Conservation (phyloP, 2,329 filamentous ascomycete genomes). For the Pseudogymnoascus sp. region DNA sequence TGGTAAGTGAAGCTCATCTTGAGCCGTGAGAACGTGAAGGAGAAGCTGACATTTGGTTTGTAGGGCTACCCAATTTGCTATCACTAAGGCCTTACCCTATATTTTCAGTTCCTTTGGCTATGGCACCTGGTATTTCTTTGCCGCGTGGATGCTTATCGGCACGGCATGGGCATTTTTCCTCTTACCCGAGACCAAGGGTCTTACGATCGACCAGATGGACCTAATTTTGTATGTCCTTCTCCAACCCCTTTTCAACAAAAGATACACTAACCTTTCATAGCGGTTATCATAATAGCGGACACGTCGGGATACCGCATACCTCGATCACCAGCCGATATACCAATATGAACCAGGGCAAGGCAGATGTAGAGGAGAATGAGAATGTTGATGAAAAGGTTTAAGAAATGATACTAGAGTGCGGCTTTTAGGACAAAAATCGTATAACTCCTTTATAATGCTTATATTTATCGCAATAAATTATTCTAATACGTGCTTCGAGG, state of each 20-base stretch:
- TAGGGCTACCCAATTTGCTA: conserved; percentile 35
- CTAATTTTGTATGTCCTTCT: conserved; percentile 11
- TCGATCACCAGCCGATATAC: background rate
- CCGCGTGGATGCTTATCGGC: conserved; percentile 42
- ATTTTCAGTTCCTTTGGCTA: conserved; percentile 39
- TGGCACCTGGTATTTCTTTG: conserved; percentile 53
- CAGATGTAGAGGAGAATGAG: background rate
- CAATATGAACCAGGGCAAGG: background rate
- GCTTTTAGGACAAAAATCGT: background rate
- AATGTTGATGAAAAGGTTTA: background rate
- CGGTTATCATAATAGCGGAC: background rate
- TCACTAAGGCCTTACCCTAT: conserved; percentile 39
- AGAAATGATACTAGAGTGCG: background rate
- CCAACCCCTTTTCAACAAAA: background rate
- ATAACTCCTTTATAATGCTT: background rate
- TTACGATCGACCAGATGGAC: conserved; percentile 48
- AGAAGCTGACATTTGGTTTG: conserved; percentile 30
- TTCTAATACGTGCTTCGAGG: background rate
- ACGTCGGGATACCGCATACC: background rate
- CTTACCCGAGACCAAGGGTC: conserved; percentile 48
- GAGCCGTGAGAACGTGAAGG: background rate
- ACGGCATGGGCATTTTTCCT: conserved; percentile 44
- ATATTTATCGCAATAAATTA: background rate
- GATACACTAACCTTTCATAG: background rate
- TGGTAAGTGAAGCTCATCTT: background rate